Evolutionary conservation across 768 basidiomycete species (phyloP).

Genomic region (Boletus rufocinnamomeus): DNA sequence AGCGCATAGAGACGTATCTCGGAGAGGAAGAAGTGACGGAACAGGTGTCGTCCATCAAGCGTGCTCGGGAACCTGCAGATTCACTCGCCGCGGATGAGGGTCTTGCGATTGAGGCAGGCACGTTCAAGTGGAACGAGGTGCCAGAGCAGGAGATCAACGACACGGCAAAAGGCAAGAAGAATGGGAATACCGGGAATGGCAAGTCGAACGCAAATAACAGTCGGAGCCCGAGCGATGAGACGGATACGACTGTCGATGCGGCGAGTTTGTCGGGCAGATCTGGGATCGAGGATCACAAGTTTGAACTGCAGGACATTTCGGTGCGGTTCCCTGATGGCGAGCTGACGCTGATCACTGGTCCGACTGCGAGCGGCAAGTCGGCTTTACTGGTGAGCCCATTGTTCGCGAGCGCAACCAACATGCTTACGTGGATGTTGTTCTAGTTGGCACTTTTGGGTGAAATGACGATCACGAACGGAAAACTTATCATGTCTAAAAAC

Average conservation of each 20-base stretch:
- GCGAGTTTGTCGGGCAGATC: conserved; percentile 16
- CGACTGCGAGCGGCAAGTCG: conserved; percentile 53
- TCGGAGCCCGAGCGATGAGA: conserved; percentile 11
- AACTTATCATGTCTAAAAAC: conserved; percentile 45
- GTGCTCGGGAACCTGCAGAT: conserved; percentile 24
- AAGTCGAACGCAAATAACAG: background rate
- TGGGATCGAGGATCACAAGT: conserved; percentile 34
- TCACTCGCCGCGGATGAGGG: conserved; percentile 32
- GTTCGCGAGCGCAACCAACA: background rate
- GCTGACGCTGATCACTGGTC: conserved; percentile 48
- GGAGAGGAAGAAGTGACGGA: conserved; percentile 63
- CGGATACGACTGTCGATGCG: conserved; percentile 15
- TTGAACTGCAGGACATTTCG: conserved; percentile 45
- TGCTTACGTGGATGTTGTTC: background rate
- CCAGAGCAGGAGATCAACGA: conserved; percentile 37
- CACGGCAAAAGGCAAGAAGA: conserved; percentile 20
- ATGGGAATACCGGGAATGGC: conserved; percentile 7
- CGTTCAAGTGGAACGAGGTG: conserved; percentile 59
- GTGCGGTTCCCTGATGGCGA: conserved; percentile 49
- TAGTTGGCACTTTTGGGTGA: conserved; percentile 43
- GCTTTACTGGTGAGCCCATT: conserved; percentile 42
- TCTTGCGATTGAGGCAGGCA: conserved; percentile 52
- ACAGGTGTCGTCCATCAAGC: conserved; percentile 60
- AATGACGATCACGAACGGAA: conserved; percentile 39
- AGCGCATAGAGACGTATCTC: conserved; percentile 62